These are phyloP conservation scores for Dryas octopetala DNA, from an alignment of 306 rosid genomes.

Conservation along the genomic window DNA sequence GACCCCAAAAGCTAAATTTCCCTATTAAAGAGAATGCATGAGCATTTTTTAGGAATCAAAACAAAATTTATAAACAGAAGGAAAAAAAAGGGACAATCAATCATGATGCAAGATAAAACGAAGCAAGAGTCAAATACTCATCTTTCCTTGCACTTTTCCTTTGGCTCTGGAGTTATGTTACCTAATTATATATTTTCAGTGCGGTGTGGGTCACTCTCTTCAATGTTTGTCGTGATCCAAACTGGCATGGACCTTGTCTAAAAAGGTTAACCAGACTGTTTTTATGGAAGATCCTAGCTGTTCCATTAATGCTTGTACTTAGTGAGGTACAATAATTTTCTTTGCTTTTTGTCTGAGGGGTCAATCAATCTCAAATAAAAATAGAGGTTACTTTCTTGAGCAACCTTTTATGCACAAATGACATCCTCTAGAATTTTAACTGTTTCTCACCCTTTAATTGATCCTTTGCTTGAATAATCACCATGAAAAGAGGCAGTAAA, in stretches of 20 bases:
- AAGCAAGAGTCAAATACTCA: neutral
- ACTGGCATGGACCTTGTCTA: neutral
- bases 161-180: neutral
- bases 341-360: no score
- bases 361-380: neutral
- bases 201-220: neutral
- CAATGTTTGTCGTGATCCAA: neutral
- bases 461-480: neutral
- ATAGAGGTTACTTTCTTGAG: neutral
- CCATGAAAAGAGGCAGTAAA: neutral
- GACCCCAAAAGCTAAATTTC: neutral
- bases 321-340: neutral
- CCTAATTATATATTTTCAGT: neutral
- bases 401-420: neutral
- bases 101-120: neutral
- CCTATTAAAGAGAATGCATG: neutral
- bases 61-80: no score
- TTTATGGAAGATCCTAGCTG: neutral
- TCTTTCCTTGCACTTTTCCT: neutral
- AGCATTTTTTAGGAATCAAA: no score
- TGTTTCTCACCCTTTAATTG: neutral
- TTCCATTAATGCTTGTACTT: neutral
- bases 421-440: neutral
- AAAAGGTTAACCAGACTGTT: neutral
- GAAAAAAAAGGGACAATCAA: no score